Conservation (phyloP, 257 asterid genomes). For the Sherardia arvensis region DNA sequence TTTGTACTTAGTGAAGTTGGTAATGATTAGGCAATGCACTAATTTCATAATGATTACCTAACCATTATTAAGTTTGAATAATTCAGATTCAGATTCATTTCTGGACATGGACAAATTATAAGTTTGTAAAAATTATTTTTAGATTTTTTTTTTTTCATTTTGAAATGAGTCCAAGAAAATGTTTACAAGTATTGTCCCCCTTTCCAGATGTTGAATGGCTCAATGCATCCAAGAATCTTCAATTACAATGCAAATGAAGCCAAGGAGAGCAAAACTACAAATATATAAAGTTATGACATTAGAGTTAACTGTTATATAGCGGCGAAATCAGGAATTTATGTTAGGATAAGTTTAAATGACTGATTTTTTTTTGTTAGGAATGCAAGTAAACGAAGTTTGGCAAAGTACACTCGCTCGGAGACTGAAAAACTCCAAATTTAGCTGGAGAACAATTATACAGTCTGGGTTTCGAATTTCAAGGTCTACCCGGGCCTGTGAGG, state of each 20-base stretch:
- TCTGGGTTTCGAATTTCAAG: too few species aligned
- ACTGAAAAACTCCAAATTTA: too few species aligned
- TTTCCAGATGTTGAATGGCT: background rate
- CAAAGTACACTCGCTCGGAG: too few species aligned
- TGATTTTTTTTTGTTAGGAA: too few species aligned
- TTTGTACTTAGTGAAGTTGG: constrained; percentile 20
- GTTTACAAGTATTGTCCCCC: constrained; percentile 1
- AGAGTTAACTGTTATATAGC: too few species aligned
- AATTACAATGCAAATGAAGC: background rate
- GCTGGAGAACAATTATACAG: too few species aligned
- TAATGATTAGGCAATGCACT: constrained; percentile 39
- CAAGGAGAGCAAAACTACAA: background rate
- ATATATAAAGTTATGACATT: too few species aligned
- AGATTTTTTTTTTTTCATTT: background rate
- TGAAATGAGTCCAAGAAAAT: constrained; percentile 11
- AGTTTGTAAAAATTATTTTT: background rate
- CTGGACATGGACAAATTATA: background rate
- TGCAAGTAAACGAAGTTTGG: too few species aligned
- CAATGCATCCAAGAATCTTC: background rate
- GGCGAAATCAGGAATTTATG: too few species aligned
- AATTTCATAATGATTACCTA: constrained; percentile 26
- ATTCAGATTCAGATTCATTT: background rate
- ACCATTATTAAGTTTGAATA: constrained; percentile 9
- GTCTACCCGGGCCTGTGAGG: too few species aligned
- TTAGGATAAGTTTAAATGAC: too few species aligned